Evolutionary conservation across 306 rosid genomes (phyloP), one percentile per base, ranked within the genome.

Genomic region (Corylus americana): DNA sequence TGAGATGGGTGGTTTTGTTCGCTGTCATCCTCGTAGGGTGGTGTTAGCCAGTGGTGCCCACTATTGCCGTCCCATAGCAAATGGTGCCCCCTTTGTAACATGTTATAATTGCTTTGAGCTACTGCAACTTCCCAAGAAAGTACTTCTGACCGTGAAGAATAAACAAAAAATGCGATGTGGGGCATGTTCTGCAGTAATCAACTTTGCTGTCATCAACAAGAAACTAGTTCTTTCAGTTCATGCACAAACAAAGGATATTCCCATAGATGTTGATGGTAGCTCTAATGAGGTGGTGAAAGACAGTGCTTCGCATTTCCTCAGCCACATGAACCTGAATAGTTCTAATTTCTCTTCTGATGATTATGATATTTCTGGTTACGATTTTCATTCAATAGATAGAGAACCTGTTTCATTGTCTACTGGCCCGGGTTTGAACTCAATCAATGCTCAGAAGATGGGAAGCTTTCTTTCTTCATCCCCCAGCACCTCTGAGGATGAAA

Each of bases 1-100:
- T 59, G 92, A 87, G 49, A 84, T 72, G 82, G 92, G 86, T 25
- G 85, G 82, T 47, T 83, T 79, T 78, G 75, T 55, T 42, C 77
- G 68, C 58, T 61, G 74, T 74, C 91, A 71, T 54, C 90, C 94
- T 78, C 84, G 85, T 12, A 92, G 89, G 89, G 86, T 78, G 29
- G 80, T 80, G 83, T 77, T 88, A 47, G 78, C 87, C 27, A 76
- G 80, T 77, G 84, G 89, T 79, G 80, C 83, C 31, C 84, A 79
- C 59, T 92, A 70, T 51, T 89, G 90, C 77, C 86, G 74, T 73
- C 98, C 99, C 68, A 68, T 96, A 53, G 91, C 93, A 18, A 93
- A 96, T 55, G 99, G 98, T 76, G 92, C 99, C 74, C 99, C 99
- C 45, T 96, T 96, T 86, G 76, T 96, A 54, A 81, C 97, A 13